Conservation (phyloP, 257 asterid genomes). For the Leptodermis oblonga region DNA sequence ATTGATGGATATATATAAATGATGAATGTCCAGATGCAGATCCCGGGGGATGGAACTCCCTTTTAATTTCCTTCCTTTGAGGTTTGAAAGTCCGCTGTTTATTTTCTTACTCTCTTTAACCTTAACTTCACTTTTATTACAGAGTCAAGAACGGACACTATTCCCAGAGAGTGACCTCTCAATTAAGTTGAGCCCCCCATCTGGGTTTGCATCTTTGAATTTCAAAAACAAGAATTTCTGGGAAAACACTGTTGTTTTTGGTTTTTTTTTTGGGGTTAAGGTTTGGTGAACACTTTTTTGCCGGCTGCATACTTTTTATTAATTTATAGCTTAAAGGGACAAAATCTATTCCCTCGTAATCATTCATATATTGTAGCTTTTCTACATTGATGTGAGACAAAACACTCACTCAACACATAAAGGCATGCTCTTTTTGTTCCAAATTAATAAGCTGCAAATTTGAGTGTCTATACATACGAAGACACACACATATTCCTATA, state of each 20-base stretch:
- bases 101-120: no score
- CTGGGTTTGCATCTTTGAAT: neutral
- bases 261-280: no score
- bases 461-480: no score
- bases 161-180: slow-evolving; percentile 27
- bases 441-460: no score
- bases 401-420: neutral
- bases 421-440: neutral
- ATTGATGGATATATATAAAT: slow-evolving; percentile 18
- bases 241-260: slow-evolving; percentile 25
- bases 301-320: slow-evolving; percentile 18
- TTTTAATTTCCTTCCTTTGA: slow-evolving; percentile 3
- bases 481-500: no score
- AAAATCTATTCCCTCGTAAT: neutral
- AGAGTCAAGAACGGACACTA: slow-evolving; percentile 9
- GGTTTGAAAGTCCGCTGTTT: slow-evolving; percentile 26
- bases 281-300: slow-evolving; percentile 6
- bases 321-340: neutral
- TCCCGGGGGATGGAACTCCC: no score
- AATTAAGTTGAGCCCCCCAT: slow-evolving; percentile 12
- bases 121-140: no score
- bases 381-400: neutral
- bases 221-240: slow-evolving; percentile 27
- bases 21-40: slow-evolving; percentile 37
- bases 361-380: no score